These are phyloP conservation scores for Aspergillus nomiae DNA, from an alignment of 2,329 filamentous ascomycete species.

Conservation along the genomic window DNA sequence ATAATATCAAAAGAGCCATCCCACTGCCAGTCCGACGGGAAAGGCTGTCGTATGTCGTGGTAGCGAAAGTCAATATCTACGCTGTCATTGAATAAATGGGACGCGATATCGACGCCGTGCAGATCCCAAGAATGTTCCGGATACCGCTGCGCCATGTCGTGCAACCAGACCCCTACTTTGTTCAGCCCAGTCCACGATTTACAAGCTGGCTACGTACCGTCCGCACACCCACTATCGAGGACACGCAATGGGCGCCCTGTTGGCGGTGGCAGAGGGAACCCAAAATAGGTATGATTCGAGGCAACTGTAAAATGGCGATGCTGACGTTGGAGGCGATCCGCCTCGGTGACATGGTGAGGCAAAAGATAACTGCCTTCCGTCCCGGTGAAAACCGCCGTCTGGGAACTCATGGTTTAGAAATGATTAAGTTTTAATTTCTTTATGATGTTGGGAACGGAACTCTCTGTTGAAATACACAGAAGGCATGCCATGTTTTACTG, in stretches of 20 bases:
- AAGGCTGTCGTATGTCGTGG: conserved; percentile 12
- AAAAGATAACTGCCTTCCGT: conserved; percentile 17
- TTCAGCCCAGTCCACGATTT: background rate
- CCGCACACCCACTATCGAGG: conserved; percentile 15
- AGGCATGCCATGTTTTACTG: background rate
- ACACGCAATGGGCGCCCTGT: background rate
- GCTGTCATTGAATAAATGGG: conserved; percentile 3
- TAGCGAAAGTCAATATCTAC: conserved; percentile 4
- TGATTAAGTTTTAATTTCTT: background rate
- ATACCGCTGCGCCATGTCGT: conserved; percentile 3
- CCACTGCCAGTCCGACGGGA: conserved; percentile 9
- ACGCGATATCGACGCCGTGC: conserved; percentile 15
- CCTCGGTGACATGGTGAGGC: conserved; percentile 14
- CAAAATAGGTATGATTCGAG: conserved; percentile 6
- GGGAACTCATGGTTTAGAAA: background rate
- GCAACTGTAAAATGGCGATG: conserved; percentile 14
- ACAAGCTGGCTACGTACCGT: conserved; percentile 10
- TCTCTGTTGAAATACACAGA: background rate
- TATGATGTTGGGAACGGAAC: background rate
- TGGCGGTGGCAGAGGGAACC: background rate
- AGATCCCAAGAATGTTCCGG: background rate
- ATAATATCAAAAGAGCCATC: conserved; percentile 11
- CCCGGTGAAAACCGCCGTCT: background rate
- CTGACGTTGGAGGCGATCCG: conserved; percentile 12
- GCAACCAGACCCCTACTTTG: conserved; percentile 14